Conservation (phyloP, 208 protist species). For the Entamoeba histolytica region DNA sequence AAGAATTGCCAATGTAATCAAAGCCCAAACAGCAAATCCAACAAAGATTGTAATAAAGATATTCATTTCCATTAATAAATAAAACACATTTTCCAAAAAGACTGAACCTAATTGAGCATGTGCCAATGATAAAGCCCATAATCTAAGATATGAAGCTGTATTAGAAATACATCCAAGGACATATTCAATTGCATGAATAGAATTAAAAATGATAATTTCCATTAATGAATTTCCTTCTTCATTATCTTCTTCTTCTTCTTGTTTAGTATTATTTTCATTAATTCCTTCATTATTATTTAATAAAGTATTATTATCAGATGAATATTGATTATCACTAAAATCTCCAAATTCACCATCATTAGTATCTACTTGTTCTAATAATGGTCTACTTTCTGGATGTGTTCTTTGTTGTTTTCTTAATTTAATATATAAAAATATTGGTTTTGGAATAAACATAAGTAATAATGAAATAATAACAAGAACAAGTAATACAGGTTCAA, state of each 20-base stretch:
- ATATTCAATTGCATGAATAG: conserved; percentile 98
- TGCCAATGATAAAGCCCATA: conserved; percentile 97
- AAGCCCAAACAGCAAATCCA: conserved; percentile 63
- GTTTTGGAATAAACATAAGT: neutral
- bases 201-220: conserved; percentile 76
- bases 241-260: neutral
- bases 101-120: conserved; percentile 55
- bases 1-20: conserved; percentile 78
- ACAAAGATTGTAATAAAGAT: conserved; percentile 50
- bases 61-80: neutral
- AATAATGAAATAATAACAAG: conserved; percentile 5
- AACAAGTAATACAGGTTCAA: conserved; percentile 8
- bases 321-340: neutral
- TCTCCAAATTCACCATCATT: neutral
- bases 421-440: neutral
- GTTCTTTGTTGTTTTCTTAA: neutral
- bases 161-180: conserved; percentile 90
- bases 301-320: neutral
- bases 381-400: neutral
- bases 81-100: conserved; percentile 12
- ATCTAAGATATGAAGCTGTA: conserved; percentile 96
- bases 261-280: neutral
- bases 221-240: neutral
- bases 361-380: neutral
- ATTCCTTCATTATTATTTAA: neutral